Evolutionary conservation across 164 flowering plant genomes (phyloP), one percentile per base, ranked within the genome.

Genomic region (Umbilicus rupestris): DNA sequence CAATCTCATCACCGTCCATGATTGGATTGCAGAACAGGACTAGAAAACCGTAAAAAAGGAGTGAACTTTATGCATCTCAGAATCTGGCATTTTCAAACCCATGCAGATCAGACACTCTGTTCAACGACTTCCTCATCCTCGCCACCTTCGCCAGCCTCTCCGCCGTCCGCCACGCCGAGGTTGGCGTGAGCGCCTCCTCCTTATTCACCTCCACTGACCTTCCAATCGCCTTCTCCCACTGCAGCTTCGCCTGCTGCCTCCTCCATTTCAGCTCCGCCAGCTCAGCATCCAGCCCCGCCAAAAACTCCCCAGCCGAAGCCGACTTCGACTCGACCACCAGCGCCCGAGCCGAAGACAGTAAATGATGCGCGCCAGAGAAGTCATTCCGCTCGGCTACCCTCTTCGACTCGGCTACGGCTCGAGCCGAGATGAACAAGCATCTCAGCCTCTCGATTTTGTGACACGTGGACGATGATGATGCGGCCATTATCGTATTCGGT

Each of bases 81-180:
- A 94, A 95, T 73, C 99, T 87, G 45, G 99, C 99, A 65, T 92
- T 95, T 71, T 95, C 99, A 68, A 95, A 90, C 78, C 99, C 99
- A 80, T 95, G 97, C 63, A 95, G 78, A 62, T 95, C 99, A 77
- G 94, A 80, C 58, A 83, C 93, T 78, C 83, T 72, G 31, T 84
- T 87, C 82, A 87, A 59, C 63, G 96, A 85, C 75, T 87, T 91
- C 70, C 84, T 85, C 88, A 86, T 84, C 31, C 78, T 80, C 9
- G 97, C 92, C 8, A 90, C 86, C 59, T 85, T 90, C 39, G 97
- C 97, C 72, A 94, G 78, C 84, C 77, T 79, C 83, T 94, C 96
- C 7, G 97, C 96, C 57, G 95, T 92, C 65, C 90, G 76, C 97
- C 98, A 89, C 72, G 96, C 98, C 78, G 98, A 87, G 0, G 95